These are phyloP conservation scores for Talaromyces atroroseus DNA, from an alignment of 2,329 filamentous ascomycete species.

Conservation along the genomic window DNA sequence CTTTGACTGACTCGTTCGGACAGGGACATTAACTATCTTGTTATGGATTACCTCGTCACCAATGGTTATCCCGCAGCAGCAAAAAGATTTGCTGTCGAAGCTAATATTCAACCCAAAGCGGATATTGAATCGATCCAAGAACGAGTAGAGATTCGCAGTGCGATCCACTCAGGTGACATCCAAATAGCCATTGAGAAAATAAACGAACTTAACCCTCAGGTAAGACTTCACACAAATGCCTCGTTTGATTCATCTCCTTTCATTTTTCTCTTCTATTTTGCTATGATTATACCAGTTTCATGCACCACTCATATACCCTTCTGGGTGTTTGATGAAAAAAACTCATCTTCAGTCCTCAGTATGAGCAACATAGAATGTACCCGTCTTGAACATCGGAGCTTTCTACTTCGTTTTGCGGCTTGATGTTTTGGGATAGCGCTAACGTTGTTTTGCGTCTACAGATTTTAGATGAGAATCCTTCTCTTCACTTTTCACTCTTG, in stretches of 20 bases:
- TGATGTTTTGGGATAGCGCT: not conserved
- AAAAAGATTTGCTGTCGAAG: conserved; percentile 87
- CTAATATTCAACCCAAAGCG: conserved; percentile 72
- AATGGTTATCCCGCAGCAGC: conserved; percentile 92
- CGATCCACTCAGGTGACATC: conserved; percentile 80
- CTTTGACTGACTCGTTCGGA: conserved; percentile 25
- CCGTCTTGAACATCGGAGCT: not conserved
- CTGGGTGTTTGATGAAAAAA: conserved; percentile 83
- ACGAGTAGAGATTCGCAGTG: conserved; percentile 75
- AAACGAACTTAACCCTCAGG: conserved; percentile 86
- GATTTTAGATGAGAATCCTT: conserved; percentile 79
- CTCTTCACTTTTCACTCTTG: conserved; percentile 82
- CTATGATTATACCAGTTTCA: conserved; percentile 98
- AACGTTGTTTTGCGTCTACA: conserved; percentile 36
- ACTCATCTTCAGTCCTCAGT: conserved; percentile 75
- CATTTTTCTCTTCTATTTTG: conserved; percentile 31
- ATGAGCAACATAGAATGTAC: conserved; percentile 56
- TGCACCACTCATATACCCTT: conserved; percentile 99
- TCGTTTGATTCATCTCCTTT: conserved; percentile 14
- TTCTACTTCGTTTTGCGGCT: conserved; percentile 7
- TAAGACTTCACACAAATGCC: conserved; percentile 46
- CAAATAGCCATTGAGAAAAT: conserved; percentile 78
- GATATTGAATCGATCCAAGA: conserved; percentile 68
- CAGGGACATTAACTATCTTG: conserved; percentile 91
- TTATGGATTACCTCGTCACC: conserved; percentile 94